Evolutionary conservation across 768 basidiomycete species (phyloP), one percentile per base, ranked within the genome.

Genomic region (Leucosporidium creatinivorum): DNA sequence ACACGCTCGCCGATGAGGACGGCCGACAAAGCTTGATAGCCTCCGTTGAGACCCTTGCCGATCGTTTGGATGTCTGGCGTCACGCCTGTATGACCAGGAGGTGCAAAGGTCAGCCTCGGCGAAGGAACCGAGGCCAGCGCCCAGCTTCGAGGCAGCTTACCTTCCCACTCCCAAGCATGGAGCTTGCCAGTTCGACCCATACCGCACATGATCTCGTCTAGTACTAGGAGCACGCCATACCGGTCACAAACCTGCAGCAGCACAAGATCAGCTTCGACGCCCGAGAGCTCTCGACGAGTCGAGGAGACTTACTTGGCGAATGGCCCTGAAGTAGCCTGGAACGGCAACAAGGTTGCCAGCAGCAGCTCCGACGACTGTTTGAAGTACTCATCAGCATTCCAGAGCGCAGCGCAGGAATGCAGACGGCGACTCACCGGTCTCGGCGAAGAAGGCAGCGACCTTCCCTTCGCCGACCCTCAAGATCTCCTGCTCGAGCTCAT

Each of bases 191-290:
- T 48, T 30, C 56, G 61, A 2, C n/a, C 57, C 63, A 30, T 50
- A 61, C 57, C 90, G 75, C 86, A 85, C 91, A 93, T 92, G 56
- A 92, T 88, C 79, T 93, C 92, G 74, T 94, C 92, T 47, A 92
- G 82, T 51, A 93, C 89, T 77, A 92, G 87, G 23, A 94, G 78
- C 1, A 73, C 78, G 2, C 78, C 79, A 51, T 80, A 73, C 56
- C 73, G 73, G 26, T 79, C 69, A 85, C 88, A 50, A 82, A 87
- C 72, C 83, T 87, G 77, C 87, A 74, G 71, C 64, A 76, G 72
- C 13, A 60, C 66, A 48, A 39, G 59, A 65, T 60, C 58, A 51
- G 65, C 61, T 12, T 51, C 68, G 48, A 44, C 3, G 39, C 3
- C 3, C 10, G 33, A 5, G 33, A 36, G 5, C 33, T 5, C 33